Evolutionary conservation across 768 basidiomycete species (phyloP).

Genomic region (Sporobolomyces pararoseus): DNA sequence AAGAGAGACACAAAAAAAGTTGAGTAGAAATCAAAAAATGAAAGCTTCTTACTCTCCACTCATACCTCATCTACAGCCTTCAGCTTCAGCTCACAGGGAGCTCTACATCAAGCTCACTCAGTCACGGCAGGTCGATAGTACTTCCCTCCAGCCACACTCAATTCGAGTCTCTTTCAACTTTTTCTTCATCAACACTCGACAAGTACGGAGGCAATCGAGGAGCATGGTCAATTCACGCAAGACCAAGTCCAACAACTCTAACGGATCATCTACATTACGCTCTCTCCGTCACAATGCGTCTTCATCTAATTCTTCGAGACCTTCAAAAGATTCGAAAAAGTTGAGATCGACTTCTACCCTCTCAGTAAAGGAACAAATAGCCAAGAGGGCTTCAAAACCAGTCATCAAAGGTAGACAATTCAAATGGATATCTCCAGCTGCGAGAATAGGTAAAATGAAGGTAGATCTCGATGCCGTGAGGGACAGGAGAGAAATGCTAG

Average conservation of each 20-base stretch:
- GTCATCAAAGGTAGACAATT: conserved; percentile 38
- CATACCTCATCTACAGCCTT: too few species aligned
- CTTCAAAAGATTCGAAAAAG: conserved; percentile 19
- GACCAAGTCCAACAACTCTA: not conserved
- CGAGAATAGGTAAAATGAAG: conserved; percentile 33
- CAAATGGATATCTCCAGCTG: conserved; percentile 31
- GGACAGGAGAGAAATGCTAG: conserved; percentile 36
- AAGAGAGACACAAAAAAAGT: too few species aligned
- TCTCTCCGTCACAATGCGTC: conserved; percentile 28
- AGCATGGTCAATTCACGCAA: conserved; percentile 25
- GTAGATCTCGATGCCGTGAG: conserved; percentile 37
- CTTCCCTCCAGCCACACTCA: too few species aligned
- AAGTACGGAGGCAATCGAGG: not conserved
- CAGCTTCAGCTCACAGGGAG: too few species aligned
- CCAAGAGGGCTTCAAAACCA: conserved; percentile 29
- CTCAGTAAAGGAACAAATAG: conserved; percentile 36
- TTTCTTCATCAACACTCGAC: not conserved
- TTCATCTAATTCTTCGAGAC: not conserved
- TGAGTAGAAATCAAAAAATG: too few species aligned
- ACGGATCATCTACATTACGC: conserved; percentile 24
- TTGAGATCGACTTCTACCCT: conserved; percentile 34
- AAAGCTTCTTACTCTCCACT: too few species aligned
- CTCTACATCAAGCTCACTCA: too few species aligned
- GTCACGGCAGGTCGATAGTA: too few species aligned
- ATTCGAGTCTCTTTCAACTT: not conserved